Evolutionary conservation across 2,329 filamentous ascomycete species (phyloP), one percentile per base, ranked within the genome.

Genomic region (Pseudonectria foliicola): DNA sequence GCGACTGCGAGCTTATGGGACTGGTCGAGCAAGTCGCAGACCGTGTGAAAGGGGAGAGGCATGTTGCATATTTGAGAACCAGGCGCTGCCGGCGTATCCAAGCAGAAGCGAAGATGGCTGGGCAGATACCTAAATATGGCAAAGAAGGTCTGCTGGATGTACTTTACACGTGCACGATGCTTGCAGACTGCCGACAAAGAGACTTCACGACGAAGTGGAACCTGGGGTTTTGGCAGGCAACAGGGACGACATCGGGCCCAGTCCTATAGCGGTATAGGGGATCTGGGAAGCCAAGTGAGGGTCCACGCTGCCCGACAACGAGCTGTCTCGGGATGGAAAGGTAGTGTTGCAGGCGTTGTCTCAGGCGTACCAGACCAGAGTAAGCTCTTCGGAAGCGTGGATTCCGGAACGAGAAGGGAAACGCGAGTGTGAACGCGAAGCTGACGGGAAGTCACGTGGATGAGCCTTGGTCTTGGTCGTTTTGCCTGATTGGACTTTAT

Each of bases 11-110:
- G 56, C 29, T 59, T 57, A 39, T 88, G 77, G 12, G 88, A 67
- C 15, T 70, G 62, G 41, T 88, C 77, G 28, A 95, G 68, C 4
- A 95, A 67, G 42, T 84, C 75, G 63, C 85, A 90, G 29, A 93
- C 64, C 40, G 73, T 67, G n/a, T 68, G 63, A 57, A 92, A 94
- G 1, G 67, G 67, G 44, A 87, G 68, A 13, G 77, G 69, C 80
- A 83, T 83, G 15, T 28, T 45, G 32, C 6, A 30, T 16, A 14
- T 27, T n/a, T 38, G 26, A 26, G 29, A 10, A 25, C 10, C 30
- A 18, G 36, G 27, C 13, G 24, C 15, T 11, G 25, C 15, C 25
- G 26, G 10, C 13, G 11, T 13, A 30, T 23, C 24, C 7, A 16
- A 24, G 21, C 25, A 40, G 16, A 38, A 37, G 37, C 24, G 27